Percentiles rank a stretch among this genome's conserved stretches.
These are phyloP conservation scores for Lanmaoa rubissima DNA, from an alignment of 768 basidiomycete species.

Conservation along the genomic window DNA sequence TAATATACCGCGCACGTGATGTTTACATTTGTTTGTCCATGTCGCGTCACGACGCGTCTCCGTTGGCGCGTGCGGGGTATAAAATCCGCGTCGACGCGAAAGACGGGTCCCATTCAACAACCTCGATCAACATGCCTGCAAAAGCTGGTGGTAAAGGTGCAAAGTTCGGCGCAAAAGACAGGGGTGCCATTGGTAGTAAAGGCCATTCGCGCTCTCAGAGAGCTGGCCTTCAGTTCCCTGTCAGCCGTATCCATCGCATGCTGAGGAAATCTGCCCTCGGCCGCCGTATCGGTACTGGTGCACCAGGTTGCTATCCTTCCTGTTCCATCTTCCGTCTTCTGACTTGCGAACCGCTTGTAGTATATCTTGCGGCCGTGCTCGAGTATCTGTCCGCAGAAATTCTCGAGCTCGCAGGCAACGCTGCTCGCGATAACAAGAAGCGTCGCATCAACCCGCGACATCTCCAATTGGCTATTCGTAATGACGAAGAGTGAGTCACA, in stretches of 20 bases:
- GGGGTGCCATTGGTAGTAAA: slow-evolving; percentile 41
- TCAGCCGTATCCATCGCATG: slow-evolving; percentile 88
- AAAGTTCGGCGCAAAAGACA: slow-evolving; percentile 54
- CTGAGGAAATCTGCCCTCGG: slow-evolving; percentile 86
- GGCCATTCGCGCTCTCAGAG: slow-evolving; percentile 69
- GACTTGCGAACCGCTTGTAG: slow-evolving; percentile 34
- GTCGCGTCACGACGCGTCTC: slow-evolving; percentile 41
- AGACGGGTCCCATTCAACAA: not conserved
- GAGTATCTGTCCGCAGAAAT: slow-evolving; percentile 94
- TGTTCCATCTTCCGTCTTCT: slow-evolving; percentile 10
- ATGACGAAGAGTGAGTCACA: slow-evolving; percentile 77
- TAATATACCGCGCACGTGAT: slow-evolving; percentile 36
- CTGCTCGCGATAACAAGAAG: slow-evolving; percentile 90
- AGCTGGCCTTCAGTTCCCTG: slow-evolving; percentile 84
- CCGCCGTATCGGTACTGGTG: slow-evolving; percentile 84
- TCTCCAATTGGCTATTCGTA: slow-evolving; percentile 90
- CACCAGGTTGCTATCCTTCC: slow-evolving; percentile 53
- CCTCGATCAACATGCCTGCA: slow-evolving; percentile 22
- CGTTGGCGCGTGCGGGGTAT: slow-evolving; percentile 27
- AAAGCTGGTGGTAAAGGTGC: slow-evolving; percentile 27
- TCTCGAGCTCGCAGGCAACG: slow-evolving; percentile 88
- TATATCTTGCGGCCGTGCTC: slow-evolving; percentile 90
- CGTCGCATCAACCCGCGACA: slow-evolving; percentile 96
- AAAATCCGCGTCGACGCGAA: slow-evolving; percentile 13
- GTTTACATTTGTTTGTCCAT: slow-evolving; percentile 30